Percentiles rank a stretch among this genome's conserved stretches.
Conservation (phyloP, 345 rosid species). For the Syzygium aromaticum region DNA sequence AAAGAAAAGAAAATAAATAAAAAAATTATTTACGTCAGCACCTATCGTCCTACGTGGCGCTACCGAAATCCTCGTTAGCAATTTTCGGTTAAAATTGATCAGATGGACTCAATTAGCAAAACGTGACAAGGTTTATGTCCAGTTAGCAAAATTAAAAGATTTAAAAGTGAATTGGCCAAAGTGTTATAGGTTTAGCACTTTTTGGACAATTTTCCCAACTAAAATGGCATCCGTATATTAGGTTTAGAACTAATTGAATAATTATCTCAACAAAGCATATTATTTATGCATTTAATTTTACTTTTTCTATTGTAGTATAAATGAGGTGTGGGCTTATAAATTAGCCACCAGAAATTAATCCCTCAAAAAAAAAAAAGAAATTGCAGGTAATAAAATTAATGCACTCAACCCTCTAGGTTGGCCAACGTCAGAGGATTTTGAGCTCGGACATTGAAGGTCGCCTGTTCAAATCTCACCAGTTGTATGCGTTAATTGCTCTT, state of each 20-base stretch:
- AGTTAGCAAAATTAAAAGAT: no score
- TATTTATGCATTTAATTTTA: background rate
- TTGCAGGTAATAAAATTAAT: background rate
- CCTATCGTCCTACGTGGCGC: no score
- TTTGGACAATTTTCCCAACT: no score
- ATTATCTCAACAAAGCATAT: background rate
- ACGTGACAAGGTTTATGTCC: no score
- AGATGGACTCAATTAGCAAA: no score
- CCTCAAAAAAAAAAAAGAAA: background rate
- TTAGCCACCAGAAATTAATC: accelerated
- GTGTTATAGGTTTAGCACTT: no score
- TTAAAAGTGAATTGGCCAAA: no score
- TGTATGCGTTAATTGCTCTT: background rate
- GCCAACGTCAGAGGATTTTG: background rate
- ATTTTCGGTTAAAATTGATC: no score
- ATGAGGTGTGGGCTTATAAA: background rate
- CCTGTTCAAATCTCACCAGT: background rate
- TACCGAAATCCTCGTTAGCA: no score
- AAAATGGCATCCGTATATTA: accelerated
- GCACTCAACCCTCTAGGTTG: background rate
- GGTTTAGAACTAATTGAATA: accelerated
- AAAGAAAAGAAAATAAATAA: no score
- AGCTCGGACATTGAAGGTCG: background rate
- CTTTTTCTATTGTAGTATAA: background rate
- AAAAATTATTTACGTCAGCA: no score